Conservation (phyloP, 73 alveolate species). For the Paramecium tetraurelia region DNA sequence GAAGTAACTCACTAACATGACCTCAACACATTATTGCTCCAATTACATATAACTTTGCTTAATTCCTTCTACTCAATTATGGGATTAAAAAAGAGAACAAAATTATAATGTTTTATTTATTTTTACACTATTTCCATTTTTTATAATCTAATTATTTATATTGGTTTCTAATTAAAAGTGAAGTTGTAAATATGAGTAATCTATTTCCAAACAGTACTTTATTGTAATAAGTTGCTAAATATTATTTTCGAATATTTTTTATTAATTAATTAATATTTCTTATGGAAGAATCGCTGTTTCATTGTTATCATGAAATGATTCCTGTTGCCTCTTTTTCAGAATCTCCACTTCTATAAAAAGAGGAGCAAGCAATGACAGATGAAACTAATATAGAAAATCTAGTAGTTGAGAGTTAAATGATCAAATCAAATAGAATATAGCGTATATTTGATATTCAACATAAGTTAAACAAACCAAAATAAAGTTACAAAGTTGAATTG, state of each 20-base stretch:
- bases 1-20: not conserved
- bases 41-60: not conserved
- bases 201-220: not conserved
- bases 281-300: not conserved
- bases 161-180: no score
- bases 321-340: not conserved
- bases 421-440: not conserved
- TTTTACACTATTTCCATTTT: no score
- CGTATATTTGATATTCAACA: not conserved
- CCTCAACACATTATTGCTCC: not conserved
- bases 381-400: not conserved
- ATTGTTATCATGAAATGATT: not conserved
- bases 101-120: not conserved
- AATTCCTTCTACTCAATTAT: not conserved
- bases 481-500: constrained; percentile 18
- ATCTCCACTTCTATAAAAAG: not conserved
- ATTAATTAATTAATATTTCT: not conserved
- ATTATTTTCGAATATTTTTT: not conserved
- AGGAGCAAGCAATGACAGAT: not conserved
- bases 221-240: not conserved
- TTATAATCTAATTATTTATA: no score
- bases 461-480: not conserved
- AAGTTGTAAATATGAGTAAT: no score
- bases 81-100: not conserved
- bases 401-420: not conserved